Percentiles rank a stretch among this genome's conserved stretches.
These are phyloP conservation scores for Chytriomyces confervae DNA, from an alignment of 192 early-diverging fungal species.

Conservation along the genomic window DNA sequence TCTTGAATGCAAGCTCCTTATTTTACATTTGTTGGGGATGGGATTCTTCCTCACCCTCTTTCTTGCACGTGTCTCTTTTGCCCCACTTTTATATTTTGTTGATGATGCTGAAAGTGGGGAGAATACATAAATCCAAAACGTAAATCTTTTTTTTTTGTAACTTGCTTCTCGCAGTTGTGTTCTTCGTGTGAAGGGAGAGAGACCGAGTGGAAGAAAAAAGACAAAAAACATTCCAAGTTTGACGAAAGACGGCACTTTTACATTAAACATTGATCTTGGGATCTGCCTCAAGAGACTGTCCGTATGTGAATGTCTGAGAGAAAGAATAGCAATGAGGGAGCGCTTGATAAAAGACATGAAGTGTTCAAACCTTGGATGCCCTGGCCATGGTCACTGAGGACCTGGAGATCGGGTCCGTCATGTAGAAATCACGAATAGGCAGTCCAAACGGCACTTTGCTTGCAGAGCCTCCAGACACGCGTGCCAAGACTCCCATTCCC, in stretches of 20 bases:
- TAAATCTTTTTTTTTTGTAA: neutral
- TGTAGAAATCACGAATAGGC: constrained; percentile 88
- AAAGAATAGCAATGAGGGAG: neutral
- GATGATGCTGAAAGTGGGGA: neutral
- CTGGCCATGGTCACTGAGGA: constrained; percentile 97
- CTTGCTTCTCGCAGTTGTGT: neutral
- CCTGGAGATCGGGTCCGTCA: constrained; percentile 91
- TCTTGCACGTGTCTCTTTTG: neutral
- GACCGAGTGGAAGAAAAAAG: neutral
- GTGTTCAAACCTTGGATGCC: constrained; percentile 66
- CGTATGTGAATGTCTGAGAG: constrained; percentile 20
- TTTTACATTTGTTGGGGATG: neutral
- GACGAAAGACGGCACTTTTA: neutral
- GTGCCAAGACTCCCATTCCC: constrained; percentile 64
- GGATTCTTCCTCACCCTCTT: neutral
- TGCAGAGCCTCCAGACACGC: constrained; percentile 32
- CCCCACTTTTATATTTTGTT: neutral
- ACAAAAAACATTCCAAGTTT: neutral
- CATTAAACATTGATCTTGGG: constrained; percentile 28
- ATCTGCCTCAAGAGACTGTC: constrained; percentile 19
- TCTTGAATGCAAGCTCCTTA: neutral
- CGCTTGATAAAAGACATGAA: neutral
- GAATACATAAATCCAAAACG: neutral
- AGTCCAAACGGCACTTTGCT: constrained; percentile 56
- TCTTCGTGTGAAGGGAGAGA: neutral